These are phyloP conservation scores for Trichoderma sp. DNA, from an alignment of 2,329 filamentous ascomycete genomes.

Conservation along the genomic window DNA sequence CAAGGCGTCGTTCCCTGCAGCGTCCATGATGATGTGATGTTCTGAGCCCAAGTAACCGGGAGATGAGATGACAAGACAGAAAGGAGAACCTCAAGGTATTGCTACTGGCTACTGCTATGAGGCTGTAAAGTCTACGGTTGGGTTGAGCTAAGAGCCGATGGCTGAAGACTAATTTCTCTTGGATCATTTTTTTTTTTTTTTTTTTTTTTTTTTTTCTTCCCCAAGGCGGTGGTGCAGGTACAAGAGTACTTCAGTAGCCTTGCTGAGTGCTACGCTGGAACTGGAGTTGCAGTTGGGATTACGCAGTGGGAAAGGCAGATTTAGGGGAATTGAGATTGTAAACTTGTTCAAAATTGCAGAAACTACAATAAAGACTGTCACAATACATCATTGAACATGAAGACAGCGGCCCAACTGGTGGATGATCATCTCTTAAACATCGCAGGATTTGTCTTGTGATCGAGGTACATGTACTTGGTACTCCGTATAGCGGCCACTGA, in stretches of 20 bases:
- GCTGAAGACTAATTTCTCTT: constrained; percentile 14
- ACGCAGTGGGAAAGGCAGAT: not conserved
- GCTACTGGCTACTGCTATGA: not conserved
- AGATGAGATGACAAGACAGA: not conserved
- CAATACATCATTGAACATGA: not conserved
- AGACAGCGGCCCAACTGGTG: not conserved
- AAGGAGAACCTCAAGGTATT: not conserved
- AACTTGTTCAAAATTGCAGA: not conserved
- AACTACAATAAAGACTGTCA: accelerated
- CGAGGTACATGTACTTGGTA: not conserved
- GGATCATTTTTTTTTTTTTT: constrained; percentile 10
- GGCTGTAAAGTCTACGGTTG: constrained; percentile 6
- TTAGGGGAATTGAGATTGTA: not conserved
- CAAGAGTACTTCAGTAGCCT: constrained; percentile 17
- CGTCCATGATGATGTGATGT: not conserved
- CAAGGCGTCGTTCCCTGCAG: constrained; percentile 26
- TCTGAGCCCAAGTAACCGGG: not conserved
- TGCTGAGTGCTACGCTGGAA: not conserved
- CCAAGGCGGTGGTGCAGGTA: constrained; percentile 14
- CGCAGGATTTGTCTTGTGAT: not conserved
- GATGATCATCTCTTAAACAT: not conserved
- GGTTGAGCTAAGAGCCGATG: constrained; percentile 5
- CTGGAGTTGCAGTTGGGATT: not conserved
- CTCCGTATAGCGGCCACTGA: not conserved
- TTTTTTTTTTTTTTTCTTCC: not conserved